Evolutionary conservation across 2,329 filamentous ascomycete species (phyloP).

Genomic region (Xylariaceae sp.): DNA sequence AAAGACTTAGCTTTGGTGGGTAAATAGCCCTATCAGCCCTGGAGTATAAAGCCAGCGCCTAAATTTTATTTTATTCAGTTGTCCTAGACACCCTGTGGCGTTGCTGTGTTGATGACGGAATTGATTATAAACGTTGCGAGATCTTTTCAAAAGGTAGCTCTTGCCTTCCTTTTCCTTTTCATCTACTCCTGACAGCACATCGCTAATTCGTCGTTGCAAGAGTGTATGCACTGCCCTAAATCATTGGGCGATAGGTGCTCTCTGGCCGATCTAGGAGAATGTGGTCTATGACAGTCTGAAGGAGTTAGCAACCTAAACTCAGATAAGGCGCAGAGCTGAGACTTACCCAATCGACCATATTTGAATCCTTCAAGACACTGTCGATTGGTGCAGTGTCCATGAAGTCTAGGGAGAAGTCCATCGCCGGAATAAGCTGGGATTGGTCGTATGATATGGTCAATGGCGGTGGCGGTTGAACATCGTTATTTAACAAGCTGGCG

Average conservation of each 20-base stretch:
- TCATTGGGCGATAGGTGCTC: constrained; percentile 29
- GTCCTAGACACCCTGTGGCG: neutral
- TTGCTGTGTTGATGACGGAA: neutral
- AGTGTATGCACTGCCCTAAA: neutral
- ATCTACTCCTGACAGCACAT: too few relatives aligned
- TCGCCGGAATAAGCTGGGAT: constrained; percentile 31
- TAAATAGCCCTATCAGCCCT: neutral
- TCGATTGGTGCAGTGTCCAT: constrained; percentile 47
- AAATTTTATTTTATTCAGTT: neutral
- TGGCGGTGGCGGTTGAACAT: constrained; percentile 34
- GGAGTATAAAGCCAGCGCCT: too few relatives aligned
- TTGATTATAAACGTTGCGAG: neutral
- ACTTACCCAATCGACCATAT: constrained; percentile 51
- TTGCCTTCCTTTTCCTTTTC: neutral
- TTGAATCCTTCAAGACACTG: constrained; percentile 44
- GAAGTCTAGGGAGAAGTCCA: constrained; percentile 42
- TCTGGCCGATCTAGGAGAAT: constrained; percentile 39
- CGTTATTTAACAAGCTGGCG: constrained; percentile 43
- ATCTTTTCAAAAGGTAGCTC: neutral
- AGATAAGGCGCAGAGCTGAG: neutral
- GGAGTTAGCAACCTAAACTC: constrained; percentile 22
- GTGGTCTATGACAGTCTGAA: constrained; percentile 39
- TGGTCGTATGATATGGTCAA: constrained; percentile 33
- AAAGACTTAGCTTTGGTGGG: neutral
- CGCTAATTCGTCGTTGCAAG: too few relatives aligned